Conservation (phyloP, 140 eudicot genomes). For the Senecio squalidus region DNA sequence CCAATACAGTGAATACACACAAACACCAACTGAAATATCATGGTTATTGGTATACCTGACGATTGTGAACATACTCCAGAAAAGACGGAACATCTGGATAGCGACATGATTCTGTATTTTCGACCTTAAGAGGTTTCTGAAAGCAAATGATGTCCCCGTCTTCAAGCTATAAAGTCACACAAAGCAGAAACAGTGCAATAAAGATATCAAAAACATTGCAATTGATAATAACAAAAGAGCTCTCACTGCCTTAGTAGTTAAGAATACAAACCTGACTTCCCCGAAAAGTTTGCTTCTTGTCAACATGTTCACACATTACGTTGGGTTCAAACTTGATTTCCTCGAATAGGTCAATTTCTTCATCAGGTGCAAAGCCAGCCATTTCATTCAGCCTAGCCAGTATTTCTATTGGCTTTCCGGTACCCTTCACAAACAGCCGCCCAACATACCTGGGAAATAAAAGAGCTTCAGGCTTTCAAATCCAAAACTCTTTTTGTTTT, state of each 20-base stretch:
- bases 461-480: neutral
- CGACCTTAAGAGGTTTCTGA: constrained; percentile 51
- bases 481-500: too few relatives aligned
- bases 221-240: neutral
- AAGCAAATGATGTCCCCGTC: constrained; percentile 86
- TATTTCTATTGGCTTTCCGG: constrained; percentile 67
- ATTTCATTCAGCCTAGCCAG: constrained; percentile 57
- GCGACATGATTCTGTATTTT: constrained; percentile 39
- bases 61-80: constrained; percentile 71
- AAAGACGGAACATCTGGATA: constrained; percentile 77
- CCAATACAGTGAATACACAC: neutral
- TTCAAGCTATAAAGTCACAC: constrained; percentile 54
- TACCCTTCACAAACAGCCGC: constrained; percentile 60
- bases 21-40: neutral
- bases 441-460: constrained; percentile 58
- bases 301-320: constrained; percentile 70
- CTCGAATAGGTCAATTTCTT: constrained; percentile 81
- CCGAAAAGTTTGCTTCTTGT: constrained; percentile 56
- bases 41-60: constrained; percentile 46
- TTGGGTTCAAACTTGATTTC: constrained; percentile 68
- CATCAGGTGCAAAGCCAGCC: constrained; percentile 77
- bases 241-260: constrained; percentile 3
- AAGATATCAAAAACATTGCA: constrained; percentile 2
- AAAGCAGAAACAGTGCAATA: neutral
- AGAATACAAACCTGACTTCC: constrained; percentile 52